Base-by-base conservation (phyloP, 2,329 filamentous ascomycete genomes). In the Neopestalotiopsis clavispora region DNA sequence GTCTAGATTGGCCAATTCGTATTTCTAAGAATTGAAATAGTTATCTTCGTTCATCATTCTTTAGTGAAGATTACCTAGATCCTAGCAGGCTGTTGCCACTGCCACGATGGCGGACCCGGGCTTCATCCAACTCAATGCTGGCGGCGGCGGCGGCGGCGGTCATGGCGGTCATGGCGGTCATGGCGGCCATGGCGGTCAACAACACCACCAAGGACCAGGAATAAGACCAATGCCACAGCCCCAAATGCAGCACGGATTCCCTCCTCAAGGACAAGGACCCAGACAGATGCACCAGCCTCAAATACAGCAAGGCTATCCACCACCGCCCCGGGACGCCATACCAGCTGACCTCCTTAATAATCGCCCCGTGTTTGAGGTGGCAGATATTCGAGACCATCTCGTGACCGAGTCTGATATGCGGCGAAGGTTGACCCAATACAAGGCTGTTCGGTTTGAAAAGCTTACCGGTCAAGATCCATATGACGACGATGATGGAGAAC, bases 371-470 rank as follows among this genome's bases (percentile, higher is more conserved):
- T 23, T 52, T 10, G 72, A 75, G 64, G 75, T 78, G 23, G 78
- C 75, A 7, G 83, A 86, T 67, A 74, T 84, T 63, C 79, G 79
- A 38, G 69, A 75, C 9, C 79, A 82, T 56, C 73, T 74, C 17
- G 71, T 79, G 66, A 83, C 80, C 1, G 78, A 82, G 30, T 75
- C 78, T 5, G 78, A 84, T 13, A 82, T 82, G 59, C 78, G 75
- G 4, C 78, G 81, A 3, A 69, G 72, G 3, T 78, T 85, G 14
- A 82, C 84, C 0, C 78, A 80, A 1, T 84, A 82, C 70, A 63
- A 76, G 38, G 78, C 84, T 17, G 76, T 82, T 61, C 83, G 81
- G 1, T 80, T 86, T 63, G 80, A 85, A 69, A 85, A 81, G 74
- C 70, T 76, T 23, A 64, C 72, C 12, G 75, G 74, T 56, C 71